Conservation (phyloP, 2,329 filamentous ascomycete genomes). For the Phialocephala subalpina region DNA sequence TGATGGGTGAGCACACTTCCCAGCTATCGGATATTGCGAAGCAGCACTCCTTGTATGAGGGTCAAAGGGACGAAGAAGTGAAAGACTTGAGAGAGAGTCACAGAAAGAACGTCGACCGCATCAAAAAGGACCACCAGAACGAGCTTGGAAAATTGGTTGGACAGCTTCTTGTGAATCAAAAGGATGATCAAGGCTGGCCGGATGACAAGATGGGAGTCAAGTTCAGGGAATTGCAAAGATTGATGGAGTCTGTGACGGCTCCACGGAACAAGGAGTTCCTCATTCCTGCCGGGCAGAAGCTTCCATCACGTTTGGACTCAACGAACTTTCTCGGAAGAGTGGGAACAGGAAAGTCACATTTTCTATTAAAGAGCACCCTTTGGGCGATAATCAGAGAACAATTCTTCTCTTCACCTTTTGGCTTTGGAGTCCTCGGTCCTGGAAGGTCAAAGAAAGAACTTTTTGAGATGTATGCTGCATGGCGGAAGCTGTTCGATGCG, state of each 20-base stretch:
- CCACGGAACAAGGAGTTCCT: slow-evolving; percentile 2
- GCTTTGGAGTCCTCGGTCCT: slow-evolving; percentile 17
- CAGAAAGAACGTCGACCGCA: not conserved
- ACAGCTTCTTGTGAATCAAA: slow-evolving; percentile 13
- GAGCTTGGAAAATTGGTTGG: slow-evolving; percentile 4
- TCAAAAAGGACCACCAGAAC: not conserved
- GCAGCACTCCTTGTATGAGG: not conserved
- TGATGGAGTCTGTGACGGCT: slow-evolving; percentile 5
- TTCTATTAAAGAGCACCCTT: slow-evolving; percentile 7
- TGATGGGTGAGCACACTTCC: not conserved
- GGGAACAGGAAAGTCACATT: slow-evolving; percentile 1
- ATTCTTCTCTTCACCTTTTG: slow-evolving; percentile 18
- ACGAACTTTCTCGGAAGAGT: slow-evolving; percentile 3
- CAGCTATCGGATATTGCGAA: not conserved
- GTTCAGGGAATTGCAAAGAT: slow-evolving; percentile 14
- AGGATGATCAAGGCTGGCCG: slow-evolving; percentile 14
- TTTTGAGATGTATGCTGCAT: slow-evolving; percentile 10
- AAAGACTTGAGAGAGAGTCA: not conserved
- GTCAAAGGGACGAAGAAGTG: not conserved
- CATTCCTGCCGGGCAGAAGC: not conserved
- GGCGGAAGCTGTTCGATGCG: slow-evolving; percentile 5
- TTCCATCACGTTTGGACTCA: slow-evolving; percentile 8
- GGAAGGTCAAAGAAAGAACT: slow-evolving; percentile 7
- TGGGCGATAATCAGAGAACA: slow-evolving; percentile 17
- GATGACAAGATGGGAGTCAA: slow-evolving; percentile 18